Conservation (phyloP, 129 eudicot genomes). For the Lonicera japonica region DNA sequence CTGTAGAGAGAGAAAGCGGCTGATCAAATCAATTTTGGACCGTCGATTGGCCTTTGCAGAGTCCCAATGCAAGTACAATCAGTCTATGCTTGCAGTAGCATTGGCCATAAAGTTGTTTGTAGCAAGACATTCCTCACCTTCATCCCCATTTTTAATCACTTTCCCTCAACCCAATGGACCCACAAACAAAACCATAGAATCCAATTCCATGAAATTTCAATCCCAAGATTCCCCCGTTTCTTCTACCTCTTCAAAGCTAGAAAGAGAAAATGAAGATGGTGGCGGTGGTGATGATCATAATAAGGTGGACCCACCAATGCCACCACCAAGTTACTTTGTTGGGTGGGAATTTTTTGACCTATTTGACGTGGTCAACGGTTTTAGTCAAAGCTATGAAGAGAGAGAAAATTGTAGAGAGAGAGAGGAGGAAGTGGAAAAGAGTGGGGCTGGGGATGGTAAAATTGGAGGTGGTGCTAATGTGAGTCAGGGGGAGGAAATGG, state of each 20-base stretch:
- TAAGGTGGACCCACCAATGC: constrained; percentile 16
- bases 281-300: constrained; percentile 9
- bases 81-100: constrained; percentile 46
- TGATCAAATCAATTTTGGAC: constrained; percentile 39
- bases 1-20: constrained; percentile 34
- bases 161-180: constrained; percentile 29
- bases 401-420: constrained; percentile 13
- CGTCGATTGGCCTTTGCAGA: constrained; percentile 33
- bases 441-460: background rate
- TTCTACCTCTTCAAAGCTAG: background rate
- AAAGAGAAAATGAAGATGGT: background rate
- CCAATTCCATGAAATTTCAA: background rate
- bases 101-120: constrained; percentile 44
- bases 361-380: constrained; percentile 14
- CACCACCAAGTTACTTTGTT: constrained; percentile 14
- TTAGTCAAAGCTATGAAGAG: background rate
- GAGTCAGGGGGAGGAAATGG: constrained; percentile 12
- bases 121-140: constrained; percentile 27
- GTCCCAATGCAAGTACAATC: constrained; percentile 39
- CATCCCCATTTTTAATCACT: constrained; percentile 28
- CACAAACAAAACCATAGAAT: constrained; percentile 5
- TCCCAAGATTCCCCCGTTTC: constrained; percentile 1
- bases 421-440: constrained; percentile 7
- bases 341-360: constrained; percentile 52
- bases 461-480: constrained; percentile 10